Conservation (phyloP, 2,329 filamentous ascomycete species). For the Tricladium varicosporioides region DNA sequence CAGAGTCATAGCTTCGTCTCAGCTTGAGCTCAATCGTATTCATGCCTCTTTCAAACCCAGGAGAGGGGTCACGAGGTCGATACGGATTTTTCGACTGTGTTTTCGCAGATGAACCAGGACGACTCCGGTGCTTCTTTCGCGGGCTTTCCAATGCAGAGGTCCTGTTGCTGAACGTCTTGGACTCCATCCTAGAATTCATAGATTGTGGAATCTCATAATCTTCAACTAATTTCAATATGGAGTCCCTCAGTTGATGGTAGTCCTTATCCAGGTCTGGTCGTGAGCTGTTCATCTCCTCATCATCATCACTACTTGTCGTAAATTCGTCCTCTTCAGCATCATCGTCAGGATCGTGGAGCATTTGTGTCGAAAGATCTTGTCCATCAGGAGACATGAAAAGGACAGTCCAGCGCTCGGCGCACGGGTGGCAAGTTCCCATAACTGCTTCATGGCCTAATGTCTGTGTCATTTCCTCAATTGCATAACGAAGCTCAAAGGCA, state of each 20-base stretch:
- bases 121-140: constrained; percentile 58
- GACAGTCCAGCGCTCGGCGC: constrained; percentile 79
- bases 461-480: constrained; percentile 69
- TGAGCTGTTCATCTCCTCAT: constrained; percentile 55
- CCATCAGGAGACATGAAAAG: constrained; percentile 76
- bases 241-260: constrained; percentile 77
- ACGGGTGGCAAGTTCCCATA: constrained; percentile 71
- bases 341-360: constrained; percentile 69
- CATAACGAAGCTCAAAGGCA: constrained; percentile 62
- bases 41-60: constrained; percentile 11
- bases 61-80: constrained; percentile 32
- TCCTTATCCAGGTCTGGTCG: constrained; percentile 70
- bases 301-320: constrained; percentile 57
- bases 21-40: constrained; percentile 18
- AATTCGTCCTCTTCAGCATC: constrained; percentile 65
- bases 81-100: constrained; percentile 60
- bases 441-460: constrained; percentile 61
- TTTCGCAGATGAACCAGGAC: constrained; percentile 45
- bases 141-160: constrained; percentile 49
- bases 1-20: constrained; percentile 22
- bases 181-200: constrained; percentile 56
- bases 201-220: constrained; percentile 78
- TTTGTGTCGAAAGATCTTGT: constrained; percentile 64
- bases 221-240: constrained; percentile 75
- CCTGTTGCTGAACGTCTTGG: constrained; percentile 69